Evolutionary conservation across 257 asterid genomes (phyloP), one percentile per base, ranked within the genome.

Genomic region (Salvia hispanica): DNA sequence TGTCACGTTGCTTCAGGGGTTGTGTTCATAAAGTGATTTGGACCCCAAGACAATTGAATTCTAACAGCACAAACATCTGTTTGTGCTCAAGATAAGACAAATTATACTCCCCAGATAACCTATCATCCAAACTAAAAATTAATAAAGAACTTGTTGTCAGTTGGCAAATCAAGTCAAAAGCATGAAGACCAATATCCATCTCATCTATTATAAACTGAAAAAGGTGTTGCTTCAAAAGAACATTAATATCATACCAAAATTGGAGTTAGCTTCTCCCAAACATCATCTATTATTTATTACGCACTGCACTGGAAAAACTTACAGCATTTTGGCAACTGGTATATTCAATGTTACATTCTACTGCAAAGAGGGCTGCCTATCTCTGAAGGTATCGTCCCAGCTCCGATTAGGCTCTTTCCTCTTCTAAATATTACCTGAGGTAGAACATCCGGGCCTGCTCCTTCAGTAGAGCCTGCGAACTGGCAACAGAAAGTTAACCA

Each of bases 381-480:
- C 74, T 67, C 91, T 82, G 79, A 84, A 74, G 80, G 72, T 76
- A 55, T 83, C 95, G 9, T 84, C 97, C 90, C 87, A 74, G 28
- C 92, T 87, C 78, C 84, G 94, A 4, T 91, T 96, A 4, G 91
- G 91, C 71, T 88, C 96, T 71, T 81, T 91, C 78, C 97, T 82
- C 78, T 86, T 91, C 74, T 77, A 57, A 66, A 72, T 70, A 62
- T 86, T 81, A 52, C 93, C 79, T 14, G 91, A 57, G 18, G 75
- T 75, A 73, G 66, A 63, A 80, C 67, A 78, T 77, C 78, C 89
- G 73, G 6, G 84, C 79, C 51, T 84, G 90, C 74, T 81, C 97
- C 56, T 88, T 95, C 0, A 80, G 69, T 45, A 74, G 67, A 5
- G 81, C 81, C 66, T 88, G 95, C 34, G 86, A 81, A 70, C 87